These are phyloP conservation scores for Xylariaceae sp. DNA, from an alignment of 2,329 filamentous ascomycete species.

Conservation along the genomic window DNA sequence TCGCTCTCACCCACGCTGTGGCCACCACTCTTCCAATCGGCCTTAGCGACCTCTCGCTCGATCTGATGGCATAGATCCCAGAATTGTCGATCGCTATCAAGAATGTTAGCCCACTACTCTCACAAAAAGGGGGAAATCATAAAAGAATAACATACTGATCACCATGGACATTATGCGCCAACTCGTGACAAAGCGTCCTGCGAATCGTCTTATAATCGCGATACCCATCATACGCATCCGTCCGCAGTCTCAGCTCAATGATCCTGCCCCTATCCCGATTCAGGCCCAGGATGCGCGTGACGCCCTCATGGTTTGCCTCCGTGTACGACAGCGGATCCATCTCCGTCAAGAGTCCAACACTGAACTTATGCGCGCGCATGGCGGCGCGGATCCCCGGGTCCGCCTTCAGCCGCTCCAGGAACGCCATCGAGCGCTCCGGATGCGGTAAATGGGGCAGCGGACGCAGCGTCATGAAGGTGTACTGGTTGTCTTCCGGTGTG, in stretches of 20 bases:
- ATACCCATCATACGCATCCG: constrained; percentile 90
- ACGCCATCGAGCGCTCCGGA: constrained; percentile 62
- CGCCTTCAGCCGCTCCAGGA: constrained; percentile 69
- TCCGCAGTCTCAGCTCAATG: constrained; percentile 85
- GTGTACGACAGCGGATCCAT: constrained; percentile 90
- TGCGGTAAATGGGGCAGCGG: constrained; percentile 74
- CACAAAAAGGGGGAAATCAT: background rate
- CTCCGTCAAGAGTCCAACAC: constrained; percentile 81
- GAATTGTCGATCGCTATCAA: constrained; percentile 62
- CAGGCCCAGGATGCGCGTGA: constrained; percentile 72
- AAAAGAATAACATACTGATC: constrained; percentile 47
- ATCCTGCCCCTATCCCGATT: constrained; percentile 86
- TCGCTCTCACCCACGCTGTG: constrained; percentile 59
- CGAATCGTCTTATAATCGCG: constrained; percentile 88
- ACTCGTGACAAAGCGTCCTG: constrained; percentile 88
- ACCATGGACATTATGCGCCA: constrained; percentile 84
- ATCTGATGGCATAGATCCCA: constrained; percentile 86
- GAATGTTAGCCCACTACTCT: background rate
- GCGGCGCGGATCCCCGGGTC: constrained; percentile 79
- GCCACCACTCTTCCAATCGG: constrained; percentile 73
- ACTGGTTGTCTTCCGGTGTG: constrained; percentile 55
- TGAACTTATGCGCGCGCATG: constrained; percentile 82
- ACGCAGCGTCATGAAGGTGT: constrained; percentile 75
- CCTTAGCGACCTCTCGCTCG: constrained; percentile 75
- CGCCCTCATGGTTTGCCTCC: constrained; percentile 60